A percentile compares a stretch with the other conserved stretches of the same genome.
phyloP scores from a whole-genome alignment of 371 early-diverging fungal genomes.

The Mortierella sp. region DNA sequence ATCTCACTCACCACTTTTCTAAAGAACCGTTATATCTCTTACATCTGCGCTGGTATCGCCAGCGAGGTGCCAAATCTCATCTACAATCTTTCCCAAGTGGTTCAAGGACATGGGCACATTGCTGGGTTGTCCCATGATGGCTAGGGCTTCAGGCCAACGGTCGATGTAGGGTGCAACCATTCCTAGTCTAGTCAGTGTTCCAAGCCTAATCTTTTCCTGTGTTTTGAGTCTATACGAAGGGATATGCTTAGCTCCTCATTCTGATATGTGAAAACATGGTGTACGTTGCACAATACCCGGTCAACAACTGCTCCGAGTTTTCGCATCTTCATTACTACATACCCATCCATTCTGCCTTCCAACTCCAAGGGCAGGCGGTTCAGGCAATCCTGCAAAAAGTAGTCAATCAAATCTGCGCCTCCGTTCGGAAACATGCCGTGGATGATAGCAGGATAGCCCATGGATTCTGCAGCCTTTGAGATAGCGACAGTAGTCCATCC shows the following conservation, averaged over 20 bases:
- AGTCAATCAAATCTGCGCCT: conserved; percentile 79
- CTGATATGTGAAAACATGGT: not conserved
- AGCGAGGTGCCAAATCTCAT: conserved; percentile 91
- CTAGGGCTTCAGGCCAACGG: conserved; percentile 91
- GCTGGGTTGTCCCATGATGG: conserved; percentile 84
- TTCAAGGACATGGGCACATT: conserved; percentile 78
- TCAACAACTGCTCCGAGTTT: too few relatives aligned
- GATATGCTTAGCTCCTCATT: not conserved
- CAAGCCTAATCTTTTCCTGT: conserved; percentile 72
- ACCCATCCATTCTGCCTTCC: conserved; percentile 67
- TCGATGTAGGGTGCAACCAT: conserved; percentile 78
- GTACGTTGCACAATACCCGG: not conserved
- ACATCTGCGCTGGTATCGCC: conserved; percentile 89
- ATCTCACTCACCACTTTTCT: not conserved
- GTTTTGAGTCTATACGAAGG: conserved; percentile 53
- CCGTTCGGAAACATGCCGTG: conserved; percentile 82
- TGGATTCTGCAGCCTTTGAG: conserved; percentile 71
- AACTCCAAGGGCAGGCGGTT: conserved; percentile 69
- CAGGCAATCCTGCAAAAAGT: conserved; percentile 77
- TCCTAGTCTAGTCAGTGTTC: conserved; percentile 77
- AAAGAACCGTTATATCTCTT: conserved; percentile 28
- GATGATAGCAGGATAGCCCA: conserved; percentile 81
- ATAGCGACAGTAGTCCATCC: conserved; percentile 86
- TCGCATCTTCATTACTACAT: not conserved
- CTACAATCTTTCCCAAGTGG: conserved; percentile 79